Conservation (phyloP, 192 early-diverging fungal species). For the Gorgonomyces haynaldii region DNA sequence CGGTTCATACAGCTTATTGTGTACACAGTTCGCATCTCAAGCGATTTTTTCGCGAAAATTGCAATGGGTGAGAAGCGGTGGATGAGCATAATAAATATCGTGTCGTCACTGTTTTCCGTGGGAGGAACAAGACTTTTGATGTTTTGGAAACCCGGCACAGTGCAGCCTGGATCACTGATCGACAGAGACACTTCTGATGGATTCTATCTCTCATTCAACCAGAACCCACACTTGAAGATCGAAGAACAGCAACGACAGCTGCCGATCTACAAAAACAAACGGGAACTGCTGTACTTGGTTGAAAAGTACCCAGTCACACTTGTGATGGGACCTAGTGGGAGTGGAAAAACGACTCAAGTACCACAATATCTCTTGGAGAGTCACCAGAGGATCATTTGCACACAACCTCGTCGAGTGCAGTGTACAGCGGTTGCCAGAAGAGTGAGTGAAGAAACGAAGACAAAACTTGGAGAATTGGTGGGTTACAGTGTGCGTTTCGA, state of each 20-base stretch:
- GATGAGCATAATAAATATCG: no score
- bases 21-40: no score
- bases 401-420: slow-evolving; percentile 79
- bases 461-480: slow-evolving; percentile 23
- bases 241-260: slow-evolving; percentile 12
- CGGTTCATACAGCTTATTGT: no score
- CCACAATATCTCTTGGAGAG: slow-evolving; percentile 66
- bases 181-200: no score
- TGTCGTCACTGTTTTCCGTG: no score
- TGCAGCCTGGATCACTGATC: no score
- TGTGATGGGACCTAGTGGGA: slow-evolving; percentile 48
- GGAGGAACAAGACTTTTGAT: no score
- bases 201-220: no score
- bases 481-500: slow-evolving; percentile 51
- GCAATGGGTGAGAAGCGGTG: no score
- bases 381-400: slow-evolving; percentile 38
- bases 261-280: slow-evolving; percentile 47
- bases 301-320: slow-evolving; percentile 31
- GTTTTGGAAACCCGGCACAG: no score
- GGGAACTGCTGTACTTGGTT: slow-evolving; percentile 29
- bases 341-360: slow-evolving; percentile 81
- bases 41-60: no score
- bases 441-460: slow-evolving; percentile 31
- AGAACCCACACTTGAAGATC: no score
- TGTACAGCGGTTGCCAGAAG: slow-evolving; percentile 56